A percentile compares a stretch with the other conserved stretches of the same genome.
Conservation (phyloP, 306 rosid species). For the Argentina anserina region DNA sequence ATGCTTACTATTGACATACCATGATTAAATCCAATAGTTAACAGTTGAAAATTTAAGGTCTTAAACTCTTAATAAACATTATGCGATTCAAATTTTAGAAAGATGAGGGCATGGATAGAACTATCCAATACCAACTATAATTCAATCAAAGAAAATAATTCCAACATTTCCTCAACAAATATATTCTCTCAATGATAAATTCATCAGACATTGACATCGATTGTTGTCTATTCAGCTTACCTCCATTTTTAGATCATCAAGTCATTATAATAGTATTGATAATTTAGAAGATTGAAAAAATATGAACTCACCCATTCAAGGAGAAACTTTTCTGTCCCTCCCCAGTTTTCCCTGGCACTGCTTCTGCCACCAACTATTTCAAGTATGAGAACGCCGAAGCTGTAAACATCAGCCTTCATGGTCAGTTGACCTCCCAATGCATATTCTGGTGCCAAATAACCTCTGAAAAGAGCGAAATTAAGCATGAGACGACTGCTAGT, state of each 20-base stretch:
- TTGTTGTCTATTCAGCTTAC: background rate
- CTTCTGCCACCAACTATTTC: slow-evolving; percentile 76
- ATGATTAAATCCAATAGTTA: background rate
- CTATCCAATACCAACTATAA: background rate
- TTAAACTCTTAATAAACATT: background rate
- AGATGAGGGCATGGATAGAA: no score
- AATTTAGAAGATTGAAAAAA: background rate
- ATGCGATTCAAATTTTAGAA: background rate
- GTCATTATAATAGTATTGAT: background rate
- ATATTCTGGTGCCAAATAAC: slow-evolving; percentile 97
- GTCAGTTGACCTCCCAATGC: slow-evolving; percentile 93
- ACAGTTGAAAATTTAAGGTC: background rate
- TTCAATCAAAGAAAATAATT: background rate
- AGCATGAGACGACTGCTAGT: slow-evolving; percentile 6
- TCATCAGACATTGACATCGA: background rate
- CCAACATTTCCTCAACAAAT: background rate
- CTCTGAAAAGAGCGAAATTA: slow-evolving; percentile 49
- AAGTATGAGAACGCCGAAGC: slow-evolving; percentile 86
- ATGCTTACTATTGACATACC: background rate
- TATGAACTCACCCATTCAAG: slow-evolving; percentile 63
- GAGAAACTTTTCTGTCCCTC: slow-evolving; percentile 51
- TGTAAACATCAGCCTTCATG: slow-evolving; percentile 80
- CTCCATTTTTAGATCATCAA: background rate
- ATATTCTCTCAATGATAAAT: background rate
- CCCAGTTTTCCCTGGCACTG: slow-evolving; percentile 57